A percentile compares a stretch with the other conserved stretches of the same genome.
Evolutionary conservation across 139 green algal species (phyloP).

Genomic region (Astrephomene gubernaculifera): DNA sequence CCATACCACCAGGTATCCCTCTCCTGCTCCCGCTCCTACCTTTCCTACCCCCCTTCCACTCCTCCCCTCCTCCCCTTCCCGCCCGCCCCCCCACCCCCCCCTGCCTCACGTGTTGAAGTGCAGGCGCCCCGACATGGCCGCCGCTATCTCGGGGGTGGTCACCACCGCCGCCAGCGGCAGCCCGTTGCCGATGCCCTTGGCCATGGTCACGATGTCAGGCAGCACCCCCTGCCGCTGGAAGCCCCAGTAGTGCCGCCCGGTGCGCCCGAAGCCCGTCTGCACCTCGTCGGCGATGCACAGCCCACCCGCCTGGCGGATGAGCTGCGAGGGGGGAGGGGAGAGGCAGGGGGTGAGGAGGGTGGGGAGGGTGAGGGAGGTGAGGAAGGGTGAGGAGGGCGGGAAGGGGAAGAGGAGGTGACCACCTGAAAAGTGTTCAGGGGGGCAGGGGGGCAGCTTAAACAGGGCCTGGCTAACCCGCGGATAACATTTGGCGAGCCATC

Average conservation of each 20-base stretch:
- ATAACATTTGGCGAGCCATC: too few species aligned
- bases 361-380: neutral
- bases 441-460: too few species aligned
- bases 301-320: conserved; percentile 87
- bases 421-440: too few species aligned
- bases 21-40: neutral
- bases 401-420: neutral
- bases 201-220: conserved; percentile 71
- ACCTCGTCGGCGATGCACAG: conserved; percentile 98
- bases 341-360: conserved; percentile 40
- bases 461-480: too few species aligned
- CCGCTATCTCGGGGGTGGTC: conserved; percentile 93
- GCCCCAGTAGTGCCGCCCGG: conserved; percentile 94
- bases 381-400: neutral
- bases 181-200: conserved; percentile 96
- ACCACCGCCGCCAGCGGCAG: conserved; percentile 96
- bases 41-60: neutral
- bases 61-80: neutral
- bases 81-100: neutral
- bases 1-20: too few species aligned
- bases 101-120: conserved; percentile 96
- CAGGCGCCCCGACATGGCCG: conserved; percentile 66
- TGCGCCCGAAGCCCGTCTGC: conserved; percentile 98
- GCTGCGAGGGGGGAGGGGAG: conserved; percentile 44
- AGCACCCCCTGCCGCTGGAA: conserved; percentile 93